These are phyloP conservation scores for Claviceps citrina DNA, from an alignment of 2,329 filamentous ascomycete species.

Conservation along the genomic window DNA sequence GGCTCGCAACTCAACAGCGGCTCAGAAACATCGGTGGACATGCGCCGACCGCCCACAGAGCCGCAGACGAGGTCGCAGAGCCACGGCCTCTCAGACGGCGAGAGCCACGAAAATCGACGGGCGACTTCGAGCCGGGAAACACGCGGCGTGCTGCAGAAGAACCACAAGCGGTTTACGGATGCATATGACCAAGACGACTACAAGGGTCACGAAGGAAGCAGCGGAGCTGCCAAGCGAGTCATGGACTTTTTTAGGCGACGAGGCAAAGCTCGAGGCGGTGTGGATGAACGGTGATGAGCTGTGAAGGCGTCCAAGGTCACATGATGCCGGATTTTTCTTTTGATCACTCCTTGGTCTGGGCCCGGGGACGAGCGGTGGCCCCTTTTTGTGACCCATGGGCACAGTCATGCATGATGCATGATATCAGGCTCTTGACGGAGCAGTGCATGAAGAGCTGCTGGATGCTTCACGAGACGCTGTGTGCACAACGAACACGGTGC, in stretches of 20 bases:
- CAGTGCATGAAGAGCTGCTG: no score
- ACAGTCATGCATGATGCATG: no score
- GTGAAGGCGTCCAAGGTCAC: neutral
- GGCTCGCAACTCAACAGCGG: slow-evolving; percentile 32
- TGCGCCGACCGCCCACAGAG: slow-evolving; percentile 25
- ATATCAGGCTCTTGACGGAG: no score
- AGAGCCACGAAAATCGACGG: slow-evolving; percentile 26
- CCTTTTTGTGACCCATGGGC: no score
- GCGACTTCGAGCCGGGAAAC: slow-evolving; percentile 23
- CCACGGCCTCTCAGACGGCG: slow-evolving; percentile 26
- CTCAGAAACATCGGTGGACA: slow-evolving; percentile 40
- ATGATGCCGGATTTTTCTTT: no score
- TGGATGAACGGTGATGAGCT: slow-evolving; percentile 29
- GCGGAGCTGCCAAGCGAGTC: slow-evolving; percentile 73
- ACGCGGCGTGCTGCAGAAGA: slow-evolving; percentile 59
- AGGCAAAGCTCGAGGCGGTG: slow-evolving; percentile 55
- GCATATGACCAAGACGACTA: slow-evolving; percentile 64
- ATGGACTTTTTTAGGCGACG: slow-evolving; percentile 97
- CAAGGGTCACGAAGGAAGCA: slow-evolving; percentile 62
- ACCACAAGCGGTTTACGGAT: slow-evolving; percentile 74
- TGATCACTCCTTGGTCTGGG: no score
- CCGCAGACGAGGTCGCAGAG: slow-evolving; percentile 28
- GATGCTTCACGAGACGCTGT: no score
- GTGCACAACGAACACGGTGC: no score
- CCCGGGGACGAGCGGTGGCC: no score